A percentile compares a stretch with the other conserved stretches of the same genome.
These are phyloP conservation scores for Penicillium dipodomyicola DNA, from an alignment of 495 filamentous ascomycete species.

Conservation along the genomic window DNA sequence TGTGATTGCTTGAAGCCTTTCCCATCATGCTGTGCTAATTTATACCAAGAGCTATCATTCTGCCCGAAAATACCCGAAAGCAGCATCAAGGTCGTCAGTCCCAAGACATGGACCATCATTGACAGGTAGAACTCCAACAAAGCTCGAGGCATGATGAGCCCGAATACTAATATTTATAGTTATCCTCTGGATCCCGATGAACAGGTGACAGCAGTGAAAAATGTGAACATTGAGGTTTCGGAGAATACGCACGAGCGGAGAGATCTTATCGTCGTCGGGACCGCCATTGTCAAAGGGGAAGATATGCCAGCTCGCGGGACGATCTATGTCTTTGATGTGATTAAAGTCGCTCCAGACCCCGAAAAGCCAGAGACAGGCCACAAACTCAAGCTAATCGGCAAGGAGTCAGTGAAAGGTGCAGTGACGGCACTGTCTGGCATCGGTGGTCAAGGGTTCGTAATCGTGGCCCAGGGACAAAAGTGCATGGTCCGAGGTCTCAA, in stretches of 20 bases:
- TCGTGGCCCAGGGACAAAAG: constrained; percentile 93
- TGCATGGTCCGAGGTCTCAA: constrained; percentile 94
- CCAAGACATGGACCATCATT: constrained; percentile 71
- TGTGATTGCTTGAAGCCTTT: neutral
- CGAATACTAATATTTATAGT: constrained; percentile 20
- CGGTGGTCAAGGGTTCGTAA: constrained; percentile 88
- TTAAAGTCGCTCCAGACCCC: constrained; percentile 86
- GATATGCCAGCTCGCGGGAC: constrained; percentile 81
- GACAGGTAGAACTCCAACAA: constrained; percentile 52
- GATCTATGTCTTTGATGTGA: constrained; percentile 89
- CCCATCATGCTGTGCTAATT: constrained; percentile 18
- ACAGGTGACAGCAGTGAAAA: constrained; percentile 74
- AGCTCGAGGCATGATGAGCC: neutral
- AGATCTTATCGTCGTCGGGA: constrained; percentile 79
- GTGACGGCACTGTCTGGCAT: constrained; percentile 83
- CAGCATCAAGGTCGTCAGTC: constrained; percentile 69
- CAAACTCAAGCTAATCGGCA: constrained; percentile 79
- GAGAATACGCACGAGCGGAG: constrained; percentile 84
- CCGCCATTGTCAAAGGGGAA: constrained; percentile 78
- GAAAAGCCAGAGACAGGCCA: constrained; percentile 78
- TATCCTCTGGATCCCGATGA: constrained; percentile 66
- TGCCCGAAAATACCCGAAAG: constrained; percentile 67
- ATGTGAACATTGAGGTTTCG: constrained; percentile 81
- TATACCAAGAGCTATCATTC: constrained; percentile 48
- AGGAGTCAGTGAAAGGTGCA: constrained; percentile 91